Evolutionary conservation across 78 protist species (phyloP), one percentile per base, ranked within the genome.

Genomic region (Dictyostelium citrinum): DNA sequence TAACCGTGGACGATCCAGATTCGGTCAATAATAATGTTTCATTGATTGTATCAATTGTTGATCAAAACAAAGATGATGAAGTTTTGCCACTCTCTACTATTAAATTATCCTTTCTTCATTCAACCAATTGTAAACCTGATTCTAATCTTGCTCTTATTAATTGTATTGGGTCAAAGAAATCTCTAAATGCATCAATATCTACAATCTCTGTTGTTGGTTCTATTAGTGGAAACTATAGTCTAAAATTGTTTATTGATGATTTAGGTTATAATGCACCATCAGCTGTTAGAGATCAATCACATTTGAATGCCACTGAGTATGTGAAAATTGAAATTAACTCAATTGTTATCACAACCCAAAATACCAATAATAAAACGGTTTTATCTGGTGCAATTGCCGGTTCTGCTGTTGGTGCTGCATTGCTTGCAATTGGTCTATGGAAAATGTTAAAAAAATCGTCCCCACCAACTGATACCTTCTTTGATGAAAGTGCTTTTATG

Each of bases 381-480:
- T 68, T 83, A 24, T 81, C 83, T 41, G 91, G 64, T 61, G 83
- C 83, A 5, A 72, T 76, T 11, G 91, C 61, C 29, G 91, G 60
- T 55, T 75, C 83, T 41, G 83, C 77, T 33, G 64, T 61, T 29
- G 39, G 64, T 16, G 74, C 83, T 0, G 81, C 79, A 7, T 27
- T 68, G 3, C 20, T 68, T 31, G 76, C 43, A 5, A 7, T 27
- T 27, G 91, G 83, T 76, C 8, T 76, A 7, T 84, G 83, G 82
- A 84, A 37, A 60, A 43, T 84, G 20, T 6, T 84, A 24, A 74
- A 41, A 24, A 49, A 14, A 33, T 5, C 60, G 2, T 82, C 83
- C 27, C 91, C 91, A 60, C 91, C 91, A 22, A 84, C 91, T 35
- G 61, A 61, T 35, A 82, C 91, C 3, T 86, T 86, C 92, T 86